Evolutionary conservation across 2,329 filamentous ascomycete species (phyloP).

Genomic region (Verticillium zaregamsianum): DNA sequence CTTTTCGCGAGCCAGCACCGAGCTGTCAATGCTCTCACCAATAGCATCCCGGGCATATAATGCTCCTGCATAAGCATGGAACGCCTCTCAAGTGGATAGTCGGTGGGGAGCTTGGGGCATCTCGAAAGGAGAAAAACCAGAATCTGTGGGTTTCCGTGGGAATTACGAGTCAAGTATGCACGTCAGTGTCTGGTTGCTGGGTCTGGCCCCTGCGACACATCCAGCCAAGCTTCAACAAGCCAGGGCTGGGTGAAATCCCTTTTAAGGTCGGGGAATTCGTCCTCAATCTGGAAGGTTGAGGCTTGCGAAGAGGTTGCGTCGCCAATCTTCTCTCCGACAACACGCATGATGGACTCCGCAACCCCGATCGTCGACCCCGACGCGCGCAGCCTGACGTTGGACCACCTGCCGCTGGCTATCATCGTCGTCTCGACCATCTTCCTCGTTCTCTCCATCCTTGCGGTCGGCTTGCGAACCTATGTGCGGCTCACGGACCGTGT

Average conservation of each 20-base stretch:
- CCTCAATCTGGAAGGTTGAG: background rate
- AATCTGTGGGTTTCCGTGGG: background rate
- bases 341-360: background rate
- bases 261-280: background rate
- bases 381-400: background rate
- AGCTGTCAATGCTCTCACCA: background rate
- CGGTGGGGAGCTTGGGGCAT: background rate
- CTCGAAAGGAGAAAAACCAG: background rate
- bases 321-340: slow-evolving; percentile 34
- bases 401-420: background rate
- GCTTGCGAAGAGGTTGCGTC: slow-evolving; percentile 5
- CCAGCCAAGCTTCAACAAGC: background rate
- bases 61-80: background rate
- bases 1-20: background rate
- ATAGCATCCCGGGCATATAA: background rate
- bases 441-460: slow-evolving; percentile 11
- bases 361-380: background rate
- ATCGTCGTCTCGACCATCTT: slow-evolving; percentile 15
- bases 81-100: background rate
- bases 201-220: background rate
- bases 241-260: background rate
- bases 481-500: slow-evolving; percentile 6
- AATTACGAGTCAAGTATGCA: background rate
- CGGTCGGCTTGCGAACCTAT: slow-evolving; percentile 12
- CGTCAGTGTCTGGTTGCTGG: background rate